These are phyloP conservation scores for Pyrus betulifolia DNA, from an alignment of 306 rosid species.

Conservation along the genomic window DNA sequence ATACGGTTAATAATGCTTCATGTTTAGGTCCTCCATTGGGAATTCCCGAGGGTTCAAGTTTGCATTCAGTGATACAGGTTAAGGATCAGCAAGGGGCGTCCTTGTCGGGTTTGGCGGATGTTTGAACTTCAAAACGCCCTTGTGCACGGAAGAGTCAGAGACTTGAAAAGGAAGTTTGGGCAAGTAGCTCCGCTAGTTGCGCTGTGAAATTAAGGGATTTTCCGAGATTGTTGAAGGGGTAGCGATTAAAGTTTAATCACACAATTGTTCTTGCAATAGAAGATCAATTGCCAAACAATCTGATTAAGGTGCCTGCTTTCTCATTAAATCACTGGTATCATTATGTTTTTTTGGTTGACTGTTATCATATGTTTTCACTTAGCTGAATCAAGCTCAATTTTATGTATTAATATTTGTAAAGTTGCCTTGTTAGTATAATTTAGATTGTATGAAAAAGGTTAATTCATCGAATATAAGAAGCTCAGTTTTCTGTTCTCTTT, in stretches of 20 bases:
- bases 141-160: not conserved
- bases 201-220: not conserved
- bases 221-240: not conserved
- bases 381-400: not conserved
- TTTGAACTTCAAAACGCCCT: not conserved
- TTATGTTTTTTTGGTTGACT: no score
- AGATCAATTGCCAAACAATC: not conserved
- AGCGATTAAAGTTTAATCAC: not conserved
- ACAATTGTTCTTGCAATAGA: not conserved
- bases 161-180: not conserved
- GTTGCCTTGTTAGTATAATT: not conserved
- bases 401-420: not conserved
- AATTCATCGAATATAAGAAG: no score
- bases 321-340: no score
- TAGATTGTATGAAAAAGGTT: no score
- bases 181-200: not conserved
- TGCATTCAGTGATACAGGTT: slow-evolving; percentile 28
- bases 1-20: slow-evolving; percentile 56
- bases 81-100: not conserved
- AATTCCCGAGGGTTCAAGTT: slow-evolving; percentile 61
- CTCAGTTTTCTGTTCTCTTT: no score
- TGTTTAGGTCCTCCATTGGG: slow-evolving; percentile 60
- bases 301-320: not conserved
- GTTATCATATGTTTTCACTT: not conserved
- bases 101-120: not conserved